A percentile compares a stretch with the other conserved stretches of the same genome.
phyloP scores from a whole-genome alignment of 2,329 filamentous ascomycete species.

The Pyricularia sp. region DNA sequence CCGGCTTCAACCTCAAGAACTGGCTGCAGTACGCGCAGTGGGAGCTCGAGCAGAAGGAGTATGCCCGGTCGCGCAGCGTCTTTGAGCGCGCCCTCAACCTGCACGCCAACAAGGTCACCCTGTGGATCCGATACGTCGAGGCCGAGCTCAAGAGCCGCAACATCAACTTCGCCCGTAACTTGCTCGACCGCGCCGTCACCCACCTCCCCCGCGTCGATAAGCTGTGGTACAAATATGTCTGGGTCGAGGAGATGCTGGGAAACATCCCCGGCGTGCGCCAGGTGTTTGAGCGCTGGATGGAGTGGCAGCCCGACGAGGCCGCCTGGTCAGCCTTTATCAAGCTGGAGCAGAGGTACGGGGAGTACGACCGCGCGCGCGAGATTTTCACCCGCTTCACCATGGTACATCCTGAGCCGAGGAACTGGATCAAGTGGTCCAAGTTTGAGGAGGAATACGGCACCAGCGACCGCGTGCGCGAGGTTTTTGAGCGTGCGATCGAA shows the following conservation, averaged over 20 bases:
- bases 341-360: constrained; percentile 88
- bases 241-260: constrained; percentile 95
- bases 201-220: constrained; percentile 88
- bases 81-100: constrained; percentile 94
- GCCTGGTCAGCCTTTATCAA: constrained; percentile 97
- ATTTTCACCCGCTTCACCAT: constrained; percentile 88
- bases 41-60: constrained; percentile 98
- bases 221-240: constrained; percentile 98
- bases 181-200: constrained; percentile 90
- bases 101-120: constrained; percentile 72
- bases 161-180: constrained; percentile 92
- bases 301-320: constrained; percentile 93
- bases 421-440: constrained; percentile 98
- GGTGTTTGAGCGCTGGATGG: constrained; percentile 97
- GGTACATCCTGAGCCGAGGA: constrained; percentile 87
- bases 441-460: constrained; percentile 96
- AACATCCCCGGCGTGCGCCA: constrained; percentile 88
- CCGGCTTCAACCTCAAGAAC: constrained; percentile 93
- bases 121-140: constrained; percentile 84
- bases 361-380: constrained; percentile 80
- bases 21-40: constrained; percentile 97
- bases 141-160: constrained; percentile 92
- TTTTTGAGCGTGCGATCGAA: constrained; percentile 83
- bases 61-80: constrained; percentile 78
- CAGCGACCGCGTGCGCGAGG: constrained; percentile 82